Base-by-base conservation (phyloP, 345 rosid genomes). In the Dimocarpus longan region DNA sequence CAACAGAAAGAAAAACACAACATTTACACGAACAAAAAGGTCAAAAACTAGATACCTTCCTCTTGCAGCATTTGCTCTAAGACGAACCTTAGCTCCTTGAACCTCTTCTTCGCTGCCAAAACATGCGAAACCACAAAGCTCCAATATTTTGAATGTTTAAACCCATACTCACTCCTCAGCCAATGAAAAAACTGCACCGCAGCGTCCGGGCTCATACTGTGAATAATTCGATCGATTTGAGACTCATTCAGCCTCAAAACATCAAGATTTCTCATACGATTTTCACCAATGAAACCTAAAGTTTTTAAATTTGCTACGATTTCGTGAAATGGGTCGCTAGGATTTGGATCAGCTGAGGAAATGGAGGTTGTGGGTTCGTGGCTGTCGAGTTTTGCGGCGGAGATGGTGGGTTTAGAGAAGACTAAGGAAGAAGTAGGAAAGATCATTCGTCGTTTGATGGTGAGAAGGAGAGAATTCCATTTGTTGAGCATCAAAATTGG, bases 71-170 rank as follows among this genome's bases (percentile, higher is more conserved):
- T 75, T 60, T 86, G 85, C 71, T 81, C 87, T n/a, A 94, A 37
- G 83, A 86, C 74, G 44, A 73, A 70, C 28, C 87, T 87, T 78
- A 92, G 78, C 83, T 87, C 93, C 56, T 76, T 57, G n/a, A 92
- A 90, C 50, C 90, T 83, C 80, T 86, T 75, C 70, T 84, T 86
- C 28, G 44, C 68, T 0, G 92, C 94, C 76, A 89, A 87, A 66
- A 85, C 76, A 81, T 91, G 95, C 2, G 92, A 84, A 80, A 91
- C 84, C 68, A 84, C 70, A 68, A 94, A 78, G 77, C 81, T 75
- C 1, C 93, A 90, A 42, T 81, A 75, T 39, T 72, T 81, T 15
- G 95, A 91, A 77, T 91, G 98, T 15, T 74, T 89, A 81, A 89
- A 90, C 68, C 88, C 81, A 66, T 81, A 89, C 74, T 82, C 82